These are phyloP conservation scores for Phialophora tarda DNA, from an alignment of 2,329 filamentous ascomycete genomes.

Conservation along the genomic window DNA sequence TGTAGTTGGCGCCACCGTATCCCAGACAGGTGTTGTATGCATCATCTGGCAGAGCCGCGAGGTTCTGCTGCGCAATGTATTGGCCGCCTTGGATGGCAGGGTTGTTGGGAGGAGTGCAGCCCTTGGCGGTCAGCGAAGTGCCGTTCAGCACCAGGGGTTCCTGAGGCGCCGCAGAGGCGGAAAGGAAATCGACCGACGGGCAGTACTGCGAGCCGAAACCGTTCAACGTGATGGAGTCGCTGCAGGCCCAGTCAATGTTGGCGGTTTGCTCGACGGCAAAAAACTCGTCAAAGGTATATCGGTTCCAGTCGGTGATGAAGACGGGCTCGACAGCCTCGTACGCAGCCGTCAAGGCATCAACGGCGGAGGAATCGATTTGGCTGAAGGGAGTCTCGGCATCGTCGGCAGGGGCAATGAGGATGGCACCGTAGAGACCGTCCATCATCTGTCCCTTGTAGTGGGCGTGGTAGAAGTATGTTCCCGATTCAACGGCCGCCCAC, in stretches of 20 bases:
- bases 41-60: slow-evolving; percentile 50
- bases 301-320: slow-evolving; percentile 63
- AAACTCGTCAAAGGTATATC: slow-evolving; percentile 58
- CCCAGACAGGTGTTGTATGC: slow-evolving; percentile 49
- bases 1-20: slow-evolving; percentile 35
- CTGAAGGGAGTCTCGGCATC: slow-evolving; percentile 55
- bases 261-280: slow-evolving; percentile 43
- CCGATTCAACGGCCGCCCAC: slow-evolving; percentile 54
- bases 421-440: slow-evolving; percentile 70
- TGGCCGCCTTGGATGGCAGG: slow-evolving; percentile 39
- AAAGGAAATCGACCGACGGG: slow-evolving; percentile 53
- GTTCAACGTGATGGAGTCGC: slow-evolving; percentile 67
- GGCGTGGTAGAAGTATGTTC: slow-evolving; percentile 71
- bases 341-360: slow-evolving; percentile 56
- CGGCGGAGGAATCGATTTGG: slow-evolving; percentile 52
- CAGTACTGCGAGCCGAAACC: slow-evolving; percentile 65
- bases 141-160: slow-evolving; percentile 41
- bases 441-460: slow-evolving; percentile 69
- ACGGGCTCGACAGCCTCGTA: slow-evolving; percentile 56
- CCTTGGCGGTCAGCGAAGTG: slow-evolving; percentile 43
- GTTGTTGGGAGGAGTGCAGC: slow-evolving; percentile 45
- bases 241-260: slow-evolving; percentile 57
- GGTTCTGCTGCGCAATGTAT: slow-evolving; percentile 46
- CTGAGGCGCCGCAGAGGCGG: slow-evolving; percentile 46
- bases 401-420: slow-evolving; percentile 60